These are phyloP conservation scores for Monosporascus sp. DNA, from an alignment of 2,329 filamentous ascomycete genomes.

Conservation along the genomic window DNA sequence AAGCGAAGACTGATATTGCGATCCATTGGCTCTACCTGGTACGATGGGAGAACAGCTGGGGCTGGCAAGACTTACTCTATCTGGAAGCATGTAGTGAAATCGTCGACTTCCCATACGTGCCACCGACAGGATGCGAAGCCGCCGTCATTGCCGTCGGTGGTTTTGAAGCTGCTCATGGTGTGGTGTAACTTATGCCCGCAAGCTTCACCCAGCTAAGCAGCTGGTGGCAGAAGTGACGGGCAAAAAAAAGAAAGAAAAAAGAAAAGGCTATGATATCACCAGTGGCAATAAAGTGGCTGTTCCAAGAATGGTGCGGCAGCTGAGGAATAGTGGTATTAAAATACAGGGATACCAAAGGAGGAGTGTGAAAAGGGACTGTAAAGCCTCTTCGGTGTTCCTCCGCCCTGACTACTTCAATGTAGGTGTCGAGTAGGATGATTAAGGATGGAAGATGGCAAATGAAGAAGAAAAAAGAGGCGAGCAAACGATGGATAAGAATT, in stretches of 20 bases:
- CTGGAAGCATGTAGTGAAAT: constrained; percentile 60
- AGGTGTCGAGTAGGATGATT: too few species aligned
- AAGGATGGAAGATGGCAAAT: too few species aligned
- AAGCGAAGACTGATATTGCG: constrained; percentile 1
- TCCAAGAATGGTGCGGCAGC: too few species aligned
- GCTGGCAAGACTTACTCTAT: constrained; percentile 53
- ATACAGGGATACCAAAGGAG: too few species aligned
- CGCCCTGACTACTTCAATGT: too few species aligned
- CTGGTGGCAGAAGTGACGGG: background rate
- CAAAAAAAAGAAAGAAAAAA: background rate
- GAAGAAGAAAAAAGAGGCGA: too few species aligned
- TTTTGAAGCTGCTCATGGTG: background rate
- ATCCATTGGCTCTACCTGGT: constrained; percentile 1
- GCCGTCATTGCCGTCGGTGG: constrained; percentile 14
- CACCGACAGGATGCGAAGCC: constrained; percentile 49
- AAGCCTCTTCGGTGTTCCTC: too few species aligned
- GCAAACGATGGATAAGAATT: too few species aligned
- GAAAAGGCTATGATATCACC: too few species aligned
- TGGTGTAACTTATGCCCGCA: background rate
- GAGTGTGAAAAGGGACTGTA: too few species aligned
- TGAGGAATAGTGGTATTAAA: too few species aligned
- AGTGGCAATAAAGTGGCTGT: too few species aligned
- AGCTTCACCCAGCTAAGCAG: background rate
- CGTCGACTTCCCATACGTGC: constrained; percentile 60
- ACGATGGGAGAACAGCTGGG: background rate